These are phyloP conservation scores for Henningerozyma blattae DNA, from an alignment of 805 yeast species.

Conservation along the genomic window DNA sequence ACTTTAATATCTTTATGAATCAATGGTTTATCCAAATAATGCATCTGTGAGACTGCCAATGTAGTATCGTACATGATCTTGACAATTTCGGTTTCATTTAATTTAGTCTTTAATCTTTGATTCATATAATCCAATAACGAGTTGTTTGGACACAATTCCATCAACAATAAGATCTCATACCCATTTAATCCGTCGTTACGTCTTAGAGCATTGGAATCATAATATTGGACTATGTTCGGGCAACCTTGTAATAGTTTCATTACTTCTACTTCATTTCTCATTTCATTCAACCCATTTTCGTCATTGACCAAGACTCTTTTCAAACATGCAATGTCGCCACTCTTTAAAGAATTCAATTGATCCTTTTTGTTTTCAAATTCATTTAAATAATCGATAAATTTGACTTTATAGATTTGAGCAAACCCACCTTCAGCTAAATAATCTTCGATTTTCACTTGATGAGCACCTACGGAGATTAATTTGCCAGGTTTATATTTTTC, in stretches of 20 bases:
- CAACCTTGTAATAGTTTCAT: constrained; percentile 52
- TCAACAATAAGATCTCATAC: constrained; percentile 80
- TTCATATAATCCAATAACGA: constrained; percentile 90
- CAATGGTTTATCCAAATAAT: constrained; percentile 48
- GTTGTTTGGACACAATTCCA: constrained; percentile 86
- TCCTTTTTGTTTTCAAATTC: constrained; percentile 7
- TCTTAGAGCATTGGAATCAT: constrained; percentile 67
- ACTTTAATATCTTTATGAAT: constrained; percentile 91
- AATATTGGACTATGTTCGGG: constrained; percentile 52
- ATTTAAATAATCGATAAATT: constrained; percentile 26
- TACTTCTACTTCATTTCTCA: constrained; percentile 68
- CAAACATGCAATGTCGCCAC: constrained; percentile 46
- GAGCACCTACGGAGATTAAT: constrained; percentile 48
- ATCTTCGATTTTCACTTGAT: constrained; percentile 38
- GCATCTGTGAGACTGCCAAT: constrained; percentile 78
- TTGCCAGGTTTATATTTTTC: constrained; percentile 32
- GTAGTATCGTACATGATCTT: constrained; percentile 76
- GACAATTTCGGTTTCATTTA: constrained; percentile 64
- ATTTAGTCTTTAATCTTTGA: constrained; percentile 63
- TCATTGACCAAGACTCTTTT: constrained; percentile 66
- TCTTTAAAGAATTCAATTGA: constrained; percentile 26
- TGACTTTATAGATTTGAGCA: constrained; percentile 66
- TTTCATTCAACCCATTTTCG: constrained; percentile 49
- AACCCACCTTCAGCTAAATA: constrained; percentile 68
- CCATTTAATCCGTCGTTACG: constrained; percentile 27